phyloP scores from a whole-genome alignment of 2,329 filamentous ascomycete species.

The Ophiostoma novo-ulmi region DNA sequence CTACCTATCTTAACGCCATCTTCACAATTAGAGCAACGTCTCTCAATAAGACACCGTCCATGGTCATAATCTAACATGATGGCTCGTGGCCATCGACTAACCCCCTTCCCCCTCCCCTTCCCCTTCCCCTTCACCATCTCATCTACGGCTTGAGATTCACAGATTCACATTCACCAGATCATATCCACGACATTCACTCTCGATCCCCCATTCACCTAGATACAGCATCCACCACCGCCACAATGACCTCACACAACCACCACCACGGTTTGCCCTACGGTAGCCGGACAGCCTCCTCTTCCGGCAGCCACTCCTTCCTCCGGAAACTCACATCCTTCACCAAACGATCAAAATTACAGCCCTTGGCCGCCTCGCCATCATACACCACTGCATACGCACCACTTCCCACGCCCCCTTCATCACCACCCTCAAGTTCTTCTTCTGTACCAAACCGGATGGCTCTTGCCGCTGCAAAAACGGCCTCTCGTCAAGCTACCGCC shows the following conservation, averaged over 20 bases:
- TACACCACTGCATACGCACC: neutral
- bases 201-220: neutral
- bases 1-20: neutral
- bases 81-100: constrained; percentile 19
- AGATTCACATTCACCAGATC: neutral
- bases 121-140: neutral
- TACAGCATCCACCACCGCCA: neutral
- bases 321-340: constrained; percentile 20
- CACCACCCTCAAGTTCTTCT: neutral
- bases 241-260: constrained; percentile 18
- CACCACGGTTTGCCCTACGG: constrained; percentile 18
- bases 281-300: constrained; percentile 15
- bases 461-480: constrained; percentile 18
- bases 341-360: constrained; percentile 13
- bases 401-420: neutral
- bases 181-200: neutral
- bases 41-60: constrained; percentile 8
- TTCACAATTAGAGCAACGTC: neutral
- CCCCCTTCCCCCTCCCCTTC: constrained; percentile 15
- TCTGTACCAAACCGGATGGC: constrained; percentile 15
- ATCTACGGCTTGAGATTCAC: constrained; percentile 13
- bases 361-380: neutral
- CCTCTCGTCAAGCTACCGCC: constrained; percentile 16
- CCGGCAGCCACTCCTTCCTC: constrained; percentile 20
- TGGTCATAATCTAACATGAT: constrained; percentile 20